Conservation (phyloP, 2,329 filamentous ascomycete genomes). For the Elsinoe perseae region DNA sequence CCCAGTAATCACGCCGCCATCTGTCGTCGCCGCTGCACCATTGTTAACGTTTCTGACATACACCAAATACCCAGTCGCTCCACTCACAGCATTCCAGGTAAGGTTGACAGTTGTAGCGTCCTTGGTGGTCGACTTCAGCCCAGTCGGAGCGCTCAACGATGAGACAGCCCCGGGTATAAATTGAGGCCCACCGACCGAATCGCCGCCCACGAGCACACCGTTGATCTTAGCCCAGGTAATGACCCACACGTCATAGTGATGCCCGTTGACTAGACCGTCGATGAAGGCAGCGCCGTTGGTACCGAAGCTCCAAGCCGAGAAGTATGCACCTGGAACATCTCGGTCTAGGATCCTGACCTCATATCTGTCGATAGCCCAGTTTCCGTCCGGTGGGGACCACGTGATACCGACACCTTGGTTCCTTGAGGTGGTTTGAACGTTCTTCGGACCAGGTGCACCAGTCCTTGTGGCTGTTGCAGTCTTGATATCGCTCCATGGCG, state of each 20-base stretch:
- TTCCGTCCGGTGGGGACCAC: constrained; percentile 13
- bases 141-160: neutral
- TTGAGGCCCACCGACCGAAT: neutral
- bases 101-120: neutral
- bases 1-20: neutral
- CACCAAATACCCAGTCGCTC: neutral
- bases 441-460: constrained; percentile 17
- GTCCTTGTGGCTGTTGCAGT: constrained; percentile 8
- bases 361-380: constrained; percentile 20
- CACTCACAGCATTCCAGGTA: neutral
- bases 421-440: constrained; percentile 15
- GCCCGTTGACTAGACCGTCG: constrained; percentile 15
- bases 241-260: constrained; percentile 18
- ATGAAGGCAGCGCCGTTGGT: constrained; percentile 15
- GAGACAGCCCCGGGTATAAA: neutral
- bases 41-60: neutral
- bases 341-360: constrained; percentile 16
- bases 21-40: neutral
- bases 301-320: constrained; percentile 15
- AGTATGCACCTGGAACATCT: constrained; percentile 16
- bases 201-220: neutral
- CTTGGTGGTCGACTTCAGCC: neutral
- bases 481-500: constrained; percentile 17
- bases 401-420: constrained; percentile 15
- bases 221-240: constrained; percentile 16